Conservation (phyloP, 805 yeast species). For the Yueomyces sinensis region DNA sequence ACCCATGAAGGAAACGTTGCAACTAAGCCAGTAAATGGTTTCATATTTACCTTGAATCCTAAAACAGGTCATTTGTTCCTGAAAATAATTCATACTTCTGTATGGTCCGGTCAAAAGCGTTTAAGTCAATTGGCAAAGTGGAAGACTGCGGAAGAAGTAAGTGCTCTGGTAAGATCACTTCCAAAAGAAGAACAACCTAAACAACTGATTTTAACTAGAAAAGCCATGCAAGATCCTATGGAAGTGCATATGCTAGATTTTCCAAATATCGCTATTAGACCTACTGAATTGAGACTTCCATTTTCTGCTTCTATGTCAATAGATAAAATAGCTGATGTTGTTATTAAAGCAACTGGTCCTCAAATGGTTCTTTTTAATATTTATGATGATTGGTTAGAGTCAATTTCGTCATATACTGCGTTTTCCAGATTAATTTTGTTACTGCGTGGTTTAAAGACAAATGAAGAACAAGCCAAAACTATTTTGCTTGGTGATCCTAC, state of each 20-base stretch:
- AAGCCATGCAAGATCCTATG: constrained; percentile 84
- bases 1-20: constrained; percentile 89
- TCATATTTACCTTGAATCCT: constrained; percentile 80
- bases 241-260: constrained; percentile 96
- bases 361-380: constrained; percentile 84
- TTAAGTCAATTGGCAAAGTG: constrained; percentile 88
- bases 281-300: constrained; percentile 81
- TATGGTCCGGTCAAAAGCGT: constrained; percentile 95
- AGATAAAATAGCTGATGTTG: constrained; percentile 65
- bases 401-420: constrained; percentile 81
- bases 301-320: constrained; percentile 76
- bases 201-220: constrained; percentile 79
- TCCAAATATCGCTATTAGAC: constrained; percentile 80
- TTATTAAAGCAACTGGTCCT: constrained; percentile 79
- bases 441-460: constrained; percentile 70
- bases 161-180: constrained; percentile 75
- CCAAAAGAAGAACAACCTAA: constrained; percentile 93
- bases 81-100: constrained; percentile 84
- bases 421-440: constrained; percentile 76
- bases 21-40: constrained; percentile 88
- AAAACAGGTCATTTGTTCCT: constrained; percentile 80
- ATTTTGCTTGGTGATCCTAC: constrained; percentile 66
- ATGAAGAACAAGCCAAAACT: constrained; percentile 61
- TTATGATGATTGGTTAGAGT: constrained; percentile 87
- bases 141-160: constrained; percentile 97